Percentiles rank a stretch among this genome's conserved stretches.
Evolutionary conservation across 345 rosid species (phyloP).

Genomic region (Moringa oleifera): DNA sequence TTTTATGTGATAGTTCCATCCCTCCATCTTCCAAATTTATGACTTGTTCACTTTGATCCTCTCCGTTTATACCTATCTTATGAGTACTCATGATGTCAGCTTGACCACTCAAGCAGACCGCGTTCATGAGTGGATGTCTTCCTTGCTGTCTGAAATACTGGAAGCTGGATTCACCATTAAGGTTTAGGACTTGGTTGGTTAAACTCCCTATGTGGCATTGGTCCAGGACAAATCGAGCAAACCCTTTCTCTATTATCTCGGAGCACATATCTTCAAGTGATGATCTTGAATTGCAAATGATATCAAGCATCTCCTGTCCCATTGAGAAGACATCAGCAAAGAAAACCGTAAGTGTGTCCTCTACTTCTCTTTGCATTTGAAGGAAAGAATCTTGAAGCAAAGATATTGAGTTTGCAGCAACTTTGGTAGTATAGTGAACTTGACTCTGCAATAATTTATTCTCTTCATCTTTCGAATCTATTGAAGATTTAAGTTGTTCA

Average conservation of each 20-base stretch:
- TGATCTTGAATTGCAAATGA: slow-evolving; percentile 39
- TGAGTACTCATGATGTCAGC: slow-evolving; percentile 12
- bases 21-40: slow-evolving; percentile 28
- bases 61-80: slow-evolving; percentile 20
- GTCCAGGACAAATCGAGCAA: slow-evolving; percentile 37
- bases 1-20: slow-evolving; percentile 21
- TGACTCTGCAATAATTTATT: slow-evolving; percentile 44
- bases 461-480: slow-evolving; percentile 48
- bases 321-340: slow-evolving; percentile 38
- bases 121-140: slow-evolving; percentile 10
- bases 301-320: slow-evolving; percentile 39
- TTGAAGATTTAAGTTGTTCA: slow-evolving; percentile 47
- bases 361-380: slow-evolving; percentile 57
- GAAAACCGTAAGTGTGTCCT: slow-evolving; percentile 41
- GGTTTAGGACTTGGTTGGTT: slow-evolving; percentile 27
- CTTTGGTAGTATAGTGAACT: slow-evolving; percentile 30
- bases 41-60: slow-evolving; percentile 21
- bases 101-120: slow-evolving; percentile 12
- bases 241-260: slow-evolving; percentile 52
- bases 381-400: slow-evolving; percentile 48
- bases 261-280: slow-evolving; percentile 52
- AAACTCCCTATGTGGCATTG: slow-evolving; percentile 45
- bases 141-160: slow-evolving; percentile 22
- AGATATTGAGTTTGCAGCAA: slow-evolving; percentile 46
- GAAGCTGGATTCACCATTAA: slow-evolving; percentile 17